Base-by-base conservation (phyloP, 83 land plant species). In the Picea abies region DNA sequence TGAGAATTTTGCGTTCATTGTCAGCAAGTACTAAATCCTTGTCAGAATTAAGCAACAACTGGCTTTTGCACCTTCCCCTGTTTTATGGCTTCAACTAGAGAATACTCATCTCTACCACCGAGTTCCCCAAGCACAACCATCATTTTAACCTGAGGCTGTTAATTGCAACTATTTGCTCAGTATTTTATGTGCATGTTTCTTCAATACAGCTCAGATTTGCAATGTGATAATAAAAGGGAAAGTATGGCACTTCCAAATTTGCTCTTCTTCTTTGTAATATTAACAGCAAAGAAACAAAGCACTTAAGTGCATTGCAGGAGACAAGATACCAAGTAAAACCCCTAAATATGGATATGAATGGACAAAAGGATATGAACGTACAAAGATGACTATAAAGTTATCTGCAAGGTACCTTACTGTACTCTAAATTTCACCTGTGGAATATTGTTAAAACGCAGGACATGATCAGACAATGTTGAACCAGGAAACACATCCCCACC, bases 401-500 rank as follows among this genome's bases (percentile, higher is more conserved):
- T 71, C n/a, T 71, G 49, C 75, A 41, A 20, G 19, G 63, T 25
- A 12, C 44, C 16, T 52, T 16, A 29, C 66, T 56, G 41, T 58
- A 68, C 47, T 22, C 4, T 5, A 62, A 63, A 82, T 47, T 47
- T 15, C 82, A 94, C 99, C 95, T 97, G 96, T 62, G 98, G 97
- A 67, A 97, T 97, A 82, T 94, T 97, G 82, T 94, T 96, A 86
- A 93, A 97, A 62, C 97, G 94, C 80, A 97, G 78, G 72, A 96
- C 91, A 88, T 97, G 98, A 85, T 97, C 98, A 80, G 98, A 94
- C 23, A 97, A 91, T 12, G 98, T 97, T 39, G 98, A 97, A 17
- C 98, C 98, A 32, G 99, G 99, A 84, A 93, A 97, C 19, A 92
- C 97, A 90, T 97, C 99, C 78, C 99, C 98, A 78, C 99, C 99